Base-by-base conservation (phyloP, 495 filamentous ascomycete species). In the Lindgomyces ingoldianus region DNA sequence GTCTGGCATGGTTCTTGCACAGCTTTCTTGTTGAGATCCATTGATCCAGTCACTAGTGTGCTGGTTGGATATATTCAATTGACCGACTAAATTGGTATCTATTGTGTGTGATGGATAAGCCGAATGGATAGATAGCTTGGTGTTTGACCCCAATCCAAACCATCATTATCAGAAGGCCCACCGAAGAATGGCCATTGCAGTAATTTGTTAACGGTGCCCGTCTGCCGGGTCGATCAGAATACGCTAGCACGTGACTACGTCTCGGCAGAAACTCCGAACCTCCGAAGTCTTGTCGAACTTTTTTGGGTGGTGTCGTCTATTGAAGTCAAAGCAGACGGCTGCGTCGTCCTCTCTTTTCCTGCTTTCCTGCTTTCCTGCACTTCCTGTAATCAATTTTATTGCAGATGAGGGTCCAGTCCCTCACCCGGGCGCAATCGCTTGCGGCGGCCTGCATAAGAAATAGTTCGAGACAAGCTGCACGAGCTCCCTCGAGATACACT, bases 331-430 rank as follows among this genome's bases (percentile, higher is more conserved):
- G 54, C 19, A 44, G 64, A 57, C 52, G 45, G 14, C 41, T 2
- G 46, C 39, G 58, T 56, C 54, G 48, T 60, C 39, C 60, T 41
- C 46, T 60, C 39, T 0, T 65, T 55, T 24, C 22, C 18, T 51
- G n/a, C 24, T 51, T 27, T 8, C 26, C 6, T 51, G 8, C 11
- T 27, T 51, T 39, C 14, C 46, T n/a, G n/a, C 8, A 4, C 49
- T 61, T 44, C 41, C 14, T 56, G 14, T 55, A 19, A 21, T 44
- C 22, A 9, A 44, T 29, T 58, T 57, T 30, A 25, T 16, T 30
- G 24, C n/a, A 27, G 41, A 69, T 69, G 67, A 69, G 67, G 67
- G 52, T 53, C n/a, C 62, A 69, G 22, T 62, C 52, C 29, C 55
- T 69, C 41, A n/a, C 57, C 25, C 55, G 61, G 50, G 62, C 61